Evolutionary conservation across 805 yeast species (phyloP).

Genomic region (Candida patagonica): DNA sequence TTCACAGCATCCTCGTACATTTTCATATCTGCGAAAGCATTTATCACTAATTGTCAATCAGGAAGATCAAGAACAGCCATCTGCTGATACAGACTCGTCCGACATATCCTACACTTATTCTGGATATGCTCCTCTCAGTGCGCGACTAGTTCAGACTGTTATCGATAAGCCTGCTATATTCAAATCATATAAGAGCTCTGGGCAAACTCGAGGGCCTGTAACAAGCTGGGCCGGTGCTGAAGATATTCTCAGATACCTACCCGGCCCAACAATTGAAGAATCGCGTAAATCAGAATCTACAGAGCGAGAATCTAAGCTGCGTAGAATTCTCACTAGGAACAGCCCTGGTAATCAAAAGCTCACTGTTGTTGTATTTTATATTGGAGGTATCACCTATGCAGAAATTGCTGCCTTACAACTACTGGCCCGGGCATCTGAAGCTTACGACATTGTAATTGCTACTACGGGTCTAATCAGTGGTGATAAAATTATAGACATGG

Average conservation of each 20-base stretch:
- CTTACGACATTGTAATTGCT: conserved; percentile 35
- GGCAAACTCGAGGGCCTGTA: conserved; percentile 3
- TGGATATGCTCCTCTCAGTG: conserved; percentile 69
- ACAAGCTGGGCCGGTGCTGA: conserved; percentile 34
- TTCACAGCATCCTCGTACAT: conserved; percentile 13
- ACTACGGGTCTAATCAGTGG: conserved; percentile 43
- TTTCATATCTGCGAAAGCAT: conserved; percentile 40
- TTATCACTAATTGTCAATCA: conserved; percentile 24
- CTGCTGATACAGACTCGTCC: conserved; percentile 24
- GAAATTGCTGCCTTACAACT: conserved; percentile 67
- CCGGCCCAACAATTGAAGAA: conserved; percentile 31
- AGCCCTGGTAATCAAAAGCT: conserved; percentile 24
- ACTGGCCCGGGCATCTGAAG: conserved; percentile 39
- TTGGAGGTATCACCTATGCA: conserved; percentile 84
- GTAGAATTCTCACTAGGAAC: conserved; percentile 26
- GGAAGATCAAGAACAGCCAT: conserved; percentile 11
- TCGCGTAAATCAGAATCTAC: conserved; percentile 18
- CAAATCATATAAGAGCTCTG: conserved; percentile 5
- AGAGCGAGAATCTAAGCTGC: conserved; percentile 26
- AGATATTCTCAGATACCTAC: conserved; percentile 27
- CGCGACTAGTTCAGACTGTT: conserved; percentile 62
- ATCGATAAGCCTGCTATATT: conserved; percentile 37
- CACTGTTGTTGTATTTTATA: conserved; percentile 41
- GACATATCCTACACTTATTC: conserved; percentile 60
- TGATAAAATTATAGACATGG: conserved; percentile 25